A percentile compares a stretch with the other conserved stretches of the same genome.
phyloP scores from a whole-genome alignment of 257 asterid genomes.

The Phtheirospermum japonicum region DNA sequence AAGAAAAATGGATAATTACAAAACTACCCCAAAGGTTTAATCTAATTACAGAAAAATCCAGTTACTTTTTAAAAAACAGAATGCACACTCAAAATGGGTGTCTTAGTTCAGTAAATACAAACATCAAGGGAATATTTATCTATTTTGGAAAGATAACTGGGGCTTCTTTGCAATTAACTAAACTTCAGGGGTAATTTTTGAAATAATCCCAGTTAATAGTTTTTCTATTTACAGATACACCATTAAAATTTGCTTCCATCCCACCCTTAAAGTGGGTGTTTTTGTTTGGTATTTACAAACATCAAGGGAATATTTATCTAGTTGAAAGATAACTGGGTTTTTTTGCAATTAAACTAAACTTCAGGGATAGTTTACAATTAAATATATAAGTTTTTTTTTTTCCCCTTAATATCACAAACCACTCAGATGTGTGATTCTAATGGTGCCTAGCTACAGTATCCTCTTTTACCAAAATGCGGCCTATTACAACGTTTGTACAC shows the following conservation, averaged over 20 bases:
- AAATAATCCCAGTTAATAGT: neutral
- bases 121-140: neutral
- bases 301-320: too few species aligned
- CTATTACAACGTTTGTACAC: slow-evolving; percentile 47
- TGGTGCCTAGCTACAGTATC: too few species aligned
- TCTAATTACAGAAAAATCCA: neutral
- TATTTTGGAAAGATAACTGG: neutral
- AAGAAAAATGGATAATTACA: neutral
- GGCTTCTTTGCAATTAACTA: neutral
- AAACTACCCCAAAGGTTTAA: neutral
- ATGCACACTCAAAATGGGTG: neutral
- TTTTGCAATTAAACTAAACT: neutral
- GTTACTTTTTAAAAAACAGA: neutral
- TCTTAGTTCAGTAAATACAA: neutral
- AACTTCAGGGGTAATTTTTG: neutral
- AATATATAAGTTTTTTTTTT: neutral
- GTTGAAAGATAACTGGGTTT: too few species aligned
- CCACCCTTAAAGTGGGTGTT: too few species aligned
- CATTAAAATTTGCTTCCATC: too few species aligned
- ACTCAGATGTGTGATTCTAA: slow-evolving; percentile 24
- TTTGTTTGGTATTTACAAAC: too few species aligned
- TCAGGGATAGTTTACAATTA: neutral
- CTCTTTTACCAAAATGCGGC: slow-evolving; percentile 66
- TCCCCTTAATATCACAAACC: neutral
- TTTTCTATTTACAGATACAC: neutral